Percentiles rank a stretch among this genome's conserved stretches.
These are phyloP conservation scores for Zymoseptoria tritici DNA, from an alignment of 2,329 filamentous ascomycete genomes.

Conservation along the genomic window DNA sequence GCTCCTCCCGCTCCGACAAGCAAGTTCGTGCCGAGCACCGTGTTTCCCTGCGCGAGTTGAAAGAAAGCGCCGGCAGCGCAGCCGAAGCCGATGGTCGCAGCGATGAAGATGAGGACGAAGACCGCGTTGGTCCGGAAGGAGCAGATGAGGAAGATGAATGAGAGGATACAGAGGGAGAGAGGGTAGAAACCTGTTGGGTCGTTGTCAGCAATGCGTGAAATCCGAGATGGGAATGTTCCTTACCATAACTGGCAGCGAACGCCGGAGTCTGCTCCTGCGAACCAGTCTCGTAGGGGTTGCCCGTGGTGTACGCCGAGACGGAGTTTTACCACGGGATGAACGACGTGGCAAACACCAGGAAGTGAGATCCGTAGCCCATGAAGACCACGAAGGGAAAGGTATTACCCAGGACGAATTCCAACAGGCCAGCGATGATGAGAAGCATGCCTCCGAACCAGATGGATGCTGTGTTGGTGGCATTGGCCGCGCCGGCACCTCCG, in stretches of 20 bases:
- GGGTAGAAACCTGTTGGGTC: slow-evolving; percentile 13
- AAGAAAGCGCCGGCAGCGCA: slow-evolving; percentile 13
- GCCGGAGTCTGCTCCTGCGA: slow-evolving; percentile 10
- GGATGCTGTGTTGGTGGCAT: slow-evolving; percentile 16
- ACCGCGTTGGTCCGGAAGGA: slow-evolving; percentile 16
- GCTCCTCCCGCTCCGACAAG: slow-evolving; percentile 12
- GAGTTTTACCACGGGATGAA: slow-evolving; percentile 17
- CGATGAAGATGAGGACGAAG: slow-evolving; percentile 21
- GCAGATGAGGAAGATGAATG: slow-evolving; percentile 20
- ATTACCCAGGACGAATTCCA: slow-evolving; percentile 33
- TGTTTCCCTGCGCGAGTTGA: slow-evolving; percentile 6
- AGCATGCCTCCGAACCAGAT: slow-evolving; percentile 30
- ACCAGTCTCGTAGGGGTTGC: slow-evolving; percentile 10
- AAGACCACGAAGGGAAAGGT: slow-evolving; percentile 25
- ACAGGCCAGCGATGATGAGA: slow-evolving; percentile 28
- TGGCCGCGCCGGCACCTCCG: slow-evolving; percentile 1
- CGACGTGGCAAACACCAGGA: slow-evolving; percentile 14
- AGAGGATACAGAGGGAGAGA: slow-evolving; percentile 19
- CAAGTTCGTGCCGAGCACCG: slow-evolving; percentile 5
- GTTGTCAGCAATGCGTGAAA: neutral
- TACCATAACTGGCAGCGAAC: slow-evolving; percentile 16
- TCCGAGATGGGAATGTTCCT: neutral
- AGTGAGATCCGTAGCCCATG: slow-evolving; percentile 17
- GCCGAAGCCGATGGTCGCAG: slow-evolving; percentile 14
- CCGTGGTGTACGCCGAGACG: slow-evolving; percentile 14